Evolutionary conservation across 2,329 filamentous ascomycete genomes (phyloP).

Genomic region (Hypoxylon sp.): DNA sequence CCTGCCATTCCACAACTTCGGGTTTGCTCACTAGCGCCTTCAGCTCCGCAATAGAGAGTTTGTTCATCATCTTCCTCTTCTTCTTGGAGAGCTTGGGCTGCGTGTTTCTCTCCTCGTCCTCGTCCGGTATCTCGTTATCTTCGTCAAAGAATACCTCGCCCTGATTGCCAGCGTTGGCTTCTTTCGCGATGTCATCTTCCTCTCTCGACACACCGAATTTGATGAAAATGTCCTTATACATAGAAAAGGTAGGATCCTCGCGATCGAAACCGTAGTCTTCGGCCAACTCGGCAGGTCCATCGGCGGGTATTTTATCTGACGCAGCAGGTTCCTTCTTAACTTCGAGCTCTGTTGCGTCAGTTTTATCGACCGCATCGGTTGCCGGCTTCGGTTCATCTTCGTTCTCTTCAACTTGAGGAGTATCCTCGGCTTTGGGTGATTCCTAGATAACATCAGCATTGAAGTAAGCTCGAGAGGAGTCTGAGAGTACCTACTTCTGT

Average conservation of each 20-base stretch:
- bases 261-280: constrained; percentile 65
- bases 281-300: constrained; percentile 60
- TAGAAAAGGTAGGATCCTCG: constrained; percentile 82
- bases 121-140: constrained; percentile 87
- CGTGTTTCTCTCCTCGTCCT: constrained; percentile 77
- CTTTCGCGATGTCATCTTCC: constrained; percentile 73
- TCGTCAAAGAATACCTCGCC: constrained; percentile 87
- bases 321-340: constrained; percentile 58
- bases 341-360: constrained; percentile 55
- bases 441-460: constrained; percentile 45
- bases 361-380: constrained; percentile 49
- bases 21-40: constrained; percentile 92
- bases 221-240: constrained; percentile 85
- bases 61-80: constrained; percentile 91
- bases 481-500: constrained; percentile 61
- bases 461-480: constrained; percentile 3
- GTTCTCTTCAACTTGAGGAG: constrained; percentile 54
- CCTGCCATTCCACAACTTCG: constrained; percentile 97
- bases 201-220: constrained; percentile 79
- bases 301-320: constrained; percentile 56
- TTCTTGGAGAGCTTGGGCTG: constrained; percentile 89
- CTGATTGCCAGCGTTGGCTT: constrained; percentile 78
- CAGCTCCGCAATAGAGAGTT: constrained; percentile 92
- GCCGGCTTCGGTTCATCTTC: constrained; percentile 48
- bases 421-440: constrained; percentile 46